phyloP scores from a whole-genome alignment of 179 eudicot species.

The Silene vulgaris region DNA sequence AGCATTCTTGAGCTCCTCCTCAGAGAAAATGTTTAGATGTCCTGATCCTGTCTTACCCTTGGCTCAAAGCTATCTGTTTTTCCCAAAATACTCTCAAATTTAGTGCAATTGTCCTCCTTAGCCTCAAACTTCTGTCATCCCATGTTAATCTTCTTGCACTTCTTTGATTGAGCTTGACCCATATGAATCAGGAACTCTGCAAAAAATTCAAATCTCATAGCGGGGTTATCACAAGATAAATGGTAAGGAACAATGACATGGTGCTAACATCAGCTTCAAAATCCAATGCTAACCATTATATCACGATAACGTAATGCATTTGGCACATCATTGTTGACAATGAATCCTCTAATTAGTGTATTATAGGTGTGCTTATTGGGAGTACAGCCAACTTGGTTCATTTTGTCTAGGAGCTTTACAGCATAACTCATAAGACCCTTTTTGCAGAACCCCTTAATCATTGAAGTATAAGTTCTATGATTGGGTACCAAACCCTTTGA shows the following conservation, averaged over 20 bases:
- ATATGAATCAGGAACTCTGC: not conserved
- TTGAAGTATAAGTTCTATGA: not conserved
- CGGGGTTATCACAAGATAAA: not conserved
- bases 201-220: not conserved
- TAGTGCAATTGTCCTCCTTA: conserved; percentile 16
- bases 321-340: not conserved
- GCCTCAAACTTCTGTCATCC: not conserved
- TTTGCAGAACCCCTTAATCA: conserved; percentile 3
- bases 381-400: conserved; percentile 3
- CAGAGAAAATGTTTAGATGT: conserved; percentile 14
- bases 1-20: conserved; percentile 13
- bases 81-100: conserved; percentile 22
- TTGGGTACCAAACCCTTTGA: not conserved
- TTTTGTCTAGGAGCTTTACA: not conserved
- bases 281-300: conserved; percentile 15
- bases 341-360: not conserved
- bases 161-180: too few species aligned
- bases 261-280: conserved; percentile 5
- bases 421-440: not conserved
- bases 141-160: too few species aligned
- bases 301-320: conserved; percentile 7
- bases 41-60: conserved; percentile 16
- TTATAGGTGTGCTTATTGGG: not conserved
- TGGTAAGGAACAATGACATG: not conserved
- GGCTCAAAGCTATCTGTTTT: conserved; percentile 25